Base-by-base conservation (phyloP, 768 basidiomycete genomes). In the Antrodiella citrinella region DNA sequence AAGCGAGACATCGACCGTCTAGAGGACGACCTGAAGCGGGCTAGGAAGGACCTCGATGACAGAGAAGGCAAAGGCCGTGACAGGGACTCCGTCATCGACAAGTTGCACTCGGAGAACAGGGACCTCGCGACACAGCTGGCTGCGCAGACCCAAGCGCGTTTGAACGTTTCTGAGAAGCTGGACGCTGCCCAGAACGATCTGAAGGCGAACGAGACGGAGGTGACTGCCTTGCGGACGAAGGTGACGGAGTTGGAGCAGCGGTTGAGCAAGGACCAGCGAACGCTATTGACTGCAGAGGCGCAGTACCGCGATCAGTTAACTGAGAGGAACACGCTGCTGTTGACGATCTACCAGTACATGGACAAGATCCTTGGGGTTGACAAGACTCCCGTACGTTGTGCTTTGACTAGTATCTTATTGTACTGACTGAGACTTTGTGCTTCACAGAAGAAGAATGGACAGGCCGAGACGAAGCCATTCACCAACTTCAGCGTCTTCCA, bases 401-500 rank as follows among this genome's bases (percentile, higher is more conserved):
- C 5, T 22, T 18, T 26, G 49, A 23, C 12, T 49, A n/a, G 49
- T 42, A 47, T 10, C 26, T 51, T 23, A 30, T 20, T 13, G 3
- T 19, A 44, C 19, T 40, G 1, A 44, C 43, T 54, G 25, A 49
- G 2, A 12, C 38, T 53, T 24, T 53, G 39, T 22, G 25, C 20
- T 22, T n/a, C 52, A 35, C 59, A 87, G 87, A 89, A 89, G 68
- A 89, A 84, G 60, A 73, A 78, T 1, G 74, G 78, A 1, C 78
- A 85, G 54, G 82, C 81, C 0, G 89, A 92, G 64, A 90, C 91
- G 0, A 93, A 92, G 60, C 91, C 91, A 0, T 92, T 91, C 68
- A 91, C 91, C 19, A 95, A 95, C 67, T 96, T 97, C 60, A 72
- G 78, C 55, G 84, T 92, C 49, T 96, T 99, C 74, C 90, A 95